A percentile compares a stretch with the other conserved stretches of the same genome.
phyloP scores from a whole-genome alignment of 257 asterid species.

The Nicotiana benthamiana region DNA sequence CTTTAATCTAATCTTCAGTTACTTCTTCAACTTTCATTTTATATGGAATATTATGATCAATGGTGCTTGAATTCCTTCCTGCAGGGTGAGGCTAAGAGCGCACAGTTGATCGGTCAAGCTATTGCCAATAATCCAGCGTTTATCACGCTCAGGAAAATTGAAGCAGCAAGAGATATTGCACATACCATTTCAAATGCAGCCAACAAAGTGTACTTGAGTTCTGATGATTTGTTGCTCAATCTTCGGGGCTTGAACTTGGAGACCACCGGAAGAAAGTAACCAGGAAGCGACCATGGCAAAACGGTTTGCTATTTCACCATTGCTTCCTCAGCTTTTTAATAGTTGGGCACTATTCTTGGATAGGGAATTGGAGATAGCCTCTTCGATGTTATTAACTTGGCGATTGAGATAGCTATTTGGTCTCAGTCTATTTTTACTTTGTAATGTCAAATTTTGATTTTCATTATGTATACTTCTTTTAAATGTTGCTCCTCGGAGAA shows the following conservation, averaged over 20 bases:
- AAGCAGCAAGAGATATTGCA: slow-evolving; percentile 79
- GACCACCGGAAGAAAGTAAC: slow-evolving; percentile 18
- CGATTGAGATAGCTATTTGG: background rate
- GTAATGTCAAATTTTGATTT: background rate
- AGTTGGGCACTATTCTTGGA: background rate
- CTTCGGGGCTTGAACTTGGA: slow-evolving; percentile 45
- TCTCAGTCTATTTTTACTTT: background rate
- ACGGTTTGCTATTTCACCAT: background rate
- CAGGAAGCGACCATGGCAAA: background rate
- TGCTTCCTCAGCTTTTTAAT: background rate
- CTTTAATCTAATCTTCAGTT: background rate
- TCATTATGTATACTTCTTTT: background rate
- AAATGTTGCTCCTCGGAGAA: background rate
- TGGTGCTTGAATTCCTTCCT: background rate
- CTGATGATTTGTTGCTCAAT: slow-evolving; percentile 77
- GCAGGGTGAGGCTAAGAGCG: slow-evolving; percentile 99
- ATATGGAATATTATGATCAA: background rate
- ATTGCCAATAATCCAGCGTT: slow-evolving; percentile 84
- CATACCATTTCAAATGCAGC: slow-evolving; percentile 49
- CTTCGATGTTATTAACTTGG: background rate
- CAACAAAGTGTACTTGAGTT: slow-evolving; percentile 72
- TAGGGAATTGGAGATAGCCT: background rate
- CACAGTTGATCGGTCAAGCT: slow-evolving; percentile 88
- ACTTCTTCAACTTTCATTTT: background rate
- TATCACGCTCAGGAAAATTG: slow-evolving; percentile 78